Conservation (phyloP, 768 basidiomycete genomes). For the Bullera alba region DNA sequence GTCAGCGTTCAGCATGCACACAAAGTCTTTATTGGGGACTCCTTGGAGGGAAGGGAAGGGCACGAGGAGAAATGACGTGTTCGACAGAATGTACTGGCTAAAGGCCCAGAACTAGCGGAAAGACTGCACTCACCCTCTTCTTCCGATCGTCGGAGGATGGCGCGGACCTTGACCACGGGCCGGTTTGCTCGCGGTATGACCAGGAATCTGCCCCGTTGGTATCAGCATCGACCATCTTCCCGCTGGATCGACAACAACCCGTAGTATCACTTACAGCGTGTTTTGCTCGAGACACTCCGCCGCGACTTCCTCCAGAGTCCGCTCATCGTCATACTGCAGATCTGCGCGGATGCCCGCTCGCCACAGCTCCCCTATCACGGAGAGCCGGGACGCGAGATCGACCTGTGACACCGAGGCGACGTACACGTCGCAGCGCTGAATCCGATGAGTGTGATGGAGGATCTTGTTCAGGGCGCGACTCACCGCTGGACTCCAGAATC, state of each 20-base stretch:
- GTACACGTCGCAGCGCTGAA: slow-evolving; percentile 42
- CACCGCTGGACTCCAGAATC: slow-evolving; percentile 39
- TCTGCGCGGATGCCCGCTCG: slow-evolving; percentile 41
- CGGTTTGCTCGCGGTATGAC: slow-evolving; percentile 37
- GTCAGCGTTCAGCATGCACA: slow-evolving; percentile 5
- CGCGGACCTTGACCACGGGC: slow-evolving; percentile 33
- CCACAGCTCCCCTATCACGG: slow-evolving; percentile 41
- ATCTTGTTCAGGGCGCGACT: neutral
- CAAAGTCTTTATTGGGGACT: neutral
- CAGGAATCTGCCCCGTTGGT: slow-evolving; percentile 27
- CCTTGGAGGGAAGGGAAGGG: too few species aligned
- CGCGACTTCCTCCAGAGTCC: slow-evolving; percentile 35
- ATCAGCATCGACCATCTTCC: neutral
- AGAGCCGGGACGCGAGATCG: slow-evolving; percentile 28
- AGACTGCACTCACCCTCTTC: slow-evolving; percentile 42
- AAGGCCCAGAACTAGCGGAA: too few species aligned
- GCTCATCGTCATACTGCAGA: slow-evolving; percentile 43
- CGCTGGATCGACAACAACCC: too few species aligned
- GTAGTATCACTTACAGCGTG: slow-evolving; percentile 35
- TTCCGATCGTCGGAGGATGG: slow-evolving; percentile 32
- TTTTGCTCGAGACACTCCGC: slow-evolving; percentile 41
- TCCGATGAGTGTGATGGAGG: neutral
- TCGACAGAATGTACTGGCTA: too few species aligned
- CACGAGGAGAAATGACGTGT: too few species aligned
- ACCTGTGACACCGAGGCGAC: slow-evolving; percentile 31